Conservation (phyloP, 768 basidiomycete species). For the Rhizopogon rudus region DNA sequence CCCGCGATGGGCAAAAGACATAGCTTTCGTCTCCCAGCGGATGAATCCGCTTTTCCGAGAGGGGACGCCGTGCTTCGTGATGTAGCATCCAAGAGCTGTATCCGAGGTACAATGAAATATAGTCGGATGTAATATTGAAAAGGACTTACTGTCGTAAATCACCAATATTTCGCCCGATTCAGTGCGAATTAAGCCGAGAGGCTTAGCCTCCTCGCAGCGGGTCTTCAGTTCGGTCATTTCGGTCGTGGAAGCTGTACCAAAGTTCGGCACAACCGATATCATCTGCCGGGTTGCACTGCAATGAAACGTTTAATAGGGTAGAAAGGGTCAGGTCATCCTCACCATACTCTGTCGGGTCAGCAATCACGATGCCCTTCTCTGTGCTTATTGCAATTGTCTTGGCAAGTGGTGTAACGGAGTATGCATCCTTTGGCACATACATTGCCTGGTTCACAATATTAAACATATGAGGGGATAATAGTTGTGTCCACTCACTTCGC, state of each 20-base stretch:
- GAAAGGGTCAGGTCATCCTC: neutral
- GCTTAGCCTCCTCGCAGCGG: conserved; percentile 51
- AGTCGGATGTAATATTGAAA: conserved; percentile 30
- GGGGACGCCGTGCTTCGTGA: too few relatives aligned
- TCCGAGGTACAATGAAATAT: too few relatives aligned
- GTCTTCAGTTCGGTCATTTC: conserved; percentile 50
- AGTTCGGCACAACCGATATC: conserved; percentile 55
- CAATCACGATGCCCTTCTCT: conserved; percentile 57
- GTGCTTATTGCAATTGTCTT: conserved; percentile 66
- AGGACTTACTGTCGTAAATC: too few relatives aligned
- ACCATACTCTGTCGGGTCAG: conserved; percentile 64
- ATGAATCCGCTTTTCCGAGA: too few relatives aligned
- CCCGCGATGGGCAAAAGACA: too few relatives aligned
- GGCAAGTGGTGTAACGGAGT: conserved; percentile 51
- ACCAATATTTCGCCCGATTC: conserved; percentile 51
- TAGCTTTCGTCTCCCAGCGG: too few relatives aligned
- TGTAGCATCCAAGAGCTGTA: too few relatives aligned
- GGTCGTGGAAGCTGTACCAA: conserved; percentile 34
- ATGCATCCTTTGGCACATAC: conserved; percentile 68
- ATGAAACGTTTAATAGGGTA: neutral
- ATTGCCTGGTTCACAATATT: conserved; percentile 40
- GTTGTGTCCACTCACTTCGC: too few relatives aligned
- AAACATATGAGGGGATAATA: conserved; percentile 1
- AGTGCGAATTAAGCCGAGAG: conserved; percentile 62
- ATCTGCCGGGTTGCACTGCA: conserved; percentile 37